phyloP scores from a whole-genome alignment of 345 rosid species.

The Microthlaspi erraticum region DNA sequence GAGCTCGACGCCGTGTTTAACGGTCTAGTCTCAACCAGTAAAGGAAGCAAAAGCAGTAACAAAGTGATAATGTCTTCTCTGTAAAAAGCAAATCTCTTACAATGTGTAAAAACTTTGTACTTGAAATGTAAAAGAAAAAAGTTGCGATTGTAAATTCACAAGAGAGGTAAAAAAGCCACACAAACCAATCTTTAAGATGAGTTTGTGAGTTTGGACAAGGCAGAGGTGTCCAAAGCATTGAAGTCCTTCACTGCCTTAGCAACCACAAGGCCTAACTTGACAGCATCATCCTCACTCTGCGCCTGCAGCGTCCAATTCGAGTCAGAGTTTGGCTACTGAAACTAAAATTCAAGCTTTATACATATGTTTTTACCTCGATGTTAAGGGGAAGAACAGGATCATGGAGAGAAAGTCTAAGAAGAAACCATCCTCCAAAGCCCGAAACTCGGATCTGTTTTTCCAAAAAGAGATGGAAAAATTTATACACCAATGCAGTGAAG shows the following conservation, averaged over 20 bases:
- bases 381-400: slow-evolving; percentile 99
- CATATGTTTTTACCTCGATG: slow-evolving; percentile 66
- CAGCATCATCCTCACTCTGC: slow-evolving; percentile 73
- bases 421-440: slow-evolving; percentile 97
- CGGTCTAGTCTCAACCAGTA: not conserved
- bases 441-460: slow-evolving; percentile 79
- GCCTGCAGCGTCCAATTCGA: slow-evolving; percentile 51
- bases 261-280: slow-evolving; percentile 74
- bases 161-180: too few relatives aligned
- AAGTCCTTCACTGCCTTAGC: slow-evolving; percentile 71
- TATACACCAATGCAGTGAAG: not conserved
- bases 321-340: slow-evolving; percentile 6
- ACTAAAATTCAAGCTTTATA: not conserved
- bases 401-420: slow-evolving; percentile 95
- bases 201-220: slow-evolving; percentile 67
- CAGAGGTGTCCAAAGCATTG: slow-evolving; percentile 78
- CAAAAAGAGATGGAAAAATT: slow-evolving; percentile 22
- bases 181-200: slow-evolving; percentile 28
- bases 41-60: not conserved
- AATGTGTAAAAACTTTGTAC: not conserved
- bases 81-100: not conserved
- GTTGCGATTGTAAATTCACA: too few relatives aligned
- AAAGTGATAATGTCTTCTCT: slow-evolving; percentile 24
- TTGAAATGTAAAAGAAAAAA: too few relatives aligned
- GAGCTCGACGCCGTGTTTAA: slow-evolving; percentile 47